Base-by-base conservation (phyloP, 163 green algal species). In the Scenedesmus sp. region DNA sequence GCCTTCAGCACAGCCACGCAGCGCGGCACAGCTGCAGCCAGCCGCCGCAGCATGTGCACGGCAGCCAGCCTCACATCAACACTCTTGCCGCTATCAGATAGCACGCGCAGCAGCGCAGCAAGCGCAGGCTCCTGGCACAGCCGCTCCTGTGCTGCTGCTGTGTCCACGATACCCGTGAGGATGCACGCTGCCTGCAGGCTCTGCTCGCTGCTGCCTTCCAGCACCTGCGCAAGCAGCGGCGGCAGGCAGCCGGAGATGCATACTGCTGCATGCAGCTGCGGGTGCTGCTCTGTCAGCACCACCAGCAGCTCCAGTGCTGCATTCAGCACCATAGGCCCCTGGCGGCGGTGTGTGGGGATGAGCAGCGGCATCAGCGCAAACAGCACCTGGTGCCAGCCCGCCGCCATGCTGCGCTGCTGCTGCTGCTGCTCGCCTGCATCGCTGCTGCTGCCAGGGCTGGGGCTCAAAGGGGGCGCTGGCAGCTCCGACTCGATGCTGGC, bases 321-420 rank as follows among this genome's bases (percentile, higher is more conserved):
- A 8, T 20, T 64, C 1, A 92, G 88, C 81, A 92, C 88, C 46
- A 60, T 1, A 8, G 70, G 81, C 2, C 66, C 81, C 64, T 88
- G 82, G 16, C 81, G 81, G 3, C 88, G 62, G 52, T 84, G 88
- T 9, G 67, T 89, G 15, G 81, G 88, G 18, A 92, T 92, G 8
- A 92, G 88, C 66, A 92, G 52, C 34, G 88, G 88, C 82, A 88
- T 84, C 54, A 92, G 34, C 7, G 88, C 81, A 88, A 92, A 92
- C 62, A 92, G 8, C 26, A 88, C 88, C 18, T 67, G 52, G 20
- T 88, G 73, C 88, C 88, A 92, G 52, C 66, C 83, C 26, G 54
- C 59, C 13, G 7, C 46, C 9, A 59, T 15, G 26, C 12, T 26
- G 26, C 7, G 57, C 10, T 54, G 56, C 4, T 20, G 57, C 74